Evolutionary conservation across 2,329 filamentous ascomycete genomes (phyloP), one percentile per base, ranked within the genome.

Genomic region (Stenocarpella maydis): DNA sequence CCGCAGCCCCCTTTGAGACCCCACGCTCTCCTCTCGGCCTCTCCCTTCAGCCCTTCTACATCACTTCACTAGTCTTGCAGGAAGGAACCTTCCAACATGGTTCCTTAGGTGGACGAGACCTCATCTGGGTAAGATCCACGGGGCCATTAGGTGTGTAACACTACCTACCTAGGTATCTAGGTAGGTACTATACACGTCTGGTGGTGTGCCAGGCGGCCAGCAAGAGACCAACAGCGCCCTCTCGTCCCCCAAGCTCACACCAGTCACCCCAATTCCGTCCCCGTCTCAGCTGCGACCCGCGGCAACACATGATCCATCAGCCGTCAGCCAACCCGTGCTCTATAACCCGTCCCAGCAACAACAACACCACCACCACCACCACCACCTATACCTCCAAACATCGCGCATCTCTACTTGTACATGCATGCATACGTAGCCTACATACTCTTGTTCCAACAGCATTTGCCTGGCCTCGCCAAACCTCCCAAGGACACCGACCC

Each of bases 1-100:
- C 58, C 41, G 58, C 28, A 49, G 28, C 58, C 58, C 58, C 58
- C 21, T 55, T 54, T 39, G 41, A 4, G 58, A 63, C 58, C 58
- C 58, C 58, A 63, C 58, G 58, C 58, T 63, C 58, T 49, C 28
- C 58, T 63, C 58, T 49, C 58, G 58, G 58, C 43, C 58, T 63
- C 58, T 26, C 58, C 58, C 58, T 63, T 49, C 54, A 58, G 34
- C 34, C 34, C 53, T 58, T 26, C 21, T 41, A 58, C 21, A 41
- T 28, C 21, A 19, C 58, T 41, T 28, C 21, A 19, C 58, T 41
- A 58, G 34, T 58, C 41, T 24, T 12, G 26, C 58, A 47, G 41
- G 26, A 24, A 61, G 58, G 41, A 34, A 61, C 41, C 55, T 49
- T 12, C 34, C 8, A 34, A 41, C 58, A 47, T 45, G 41, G 58